Evolutionary conservation across 1,284 basidiomycete species (phyloP).

Genomic region (Pseudozyma pruni): DNA sequence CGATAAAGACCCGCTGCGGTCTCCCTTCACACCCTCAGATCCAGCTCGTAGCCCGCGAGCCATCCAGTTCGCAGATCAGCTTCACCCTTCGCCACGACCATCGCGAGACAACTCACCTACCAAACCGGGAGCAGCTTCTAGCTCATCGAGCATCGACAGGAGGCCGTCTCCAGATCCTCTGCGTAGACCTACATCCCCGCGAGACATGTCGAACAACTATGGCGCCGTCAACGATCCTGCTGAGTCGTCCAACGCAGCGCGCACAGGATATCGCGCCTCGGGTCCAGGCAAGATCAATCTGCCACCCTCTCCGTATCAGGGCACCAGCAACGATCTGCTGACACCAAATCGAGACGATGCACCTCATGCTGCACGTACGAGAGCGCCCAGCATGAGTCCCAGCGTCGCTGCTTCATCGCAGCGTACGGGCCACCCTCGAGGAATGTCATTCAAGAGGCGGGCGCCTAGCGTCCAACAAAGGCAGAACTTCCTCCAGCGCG

Average conservation of each 20-base stretch:
- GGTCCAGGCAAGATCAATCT: conserved; percentile 42
- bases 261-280: conserved; percentile 30
- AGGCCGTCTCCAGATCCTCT: conserved; percentile 30
- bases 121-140: conserved; percentile 4
- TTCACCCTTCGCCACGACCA: conserved; percentile 9
- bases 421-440: conserved; percentile 8
- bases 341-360: conserved; percentile 17
- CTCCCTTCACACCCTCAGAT: conserved; percentile 20
- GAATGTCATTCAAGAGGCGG: conserved; percentile 49
- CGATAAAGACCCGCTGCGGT: conserved; percentile 37
- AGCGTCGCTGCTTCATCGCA: conserved; percentile 28
- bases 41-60: conserved; percentile 35
- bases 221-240: conserved; percentile 19
- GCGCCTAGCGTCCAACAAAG: conserved; percentile 28
- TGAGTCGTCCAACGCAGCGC: not conserved
- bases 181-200: conserved; percentile 15
- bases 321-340: conserved; percentile 10
- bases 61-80: conserved; percentile 40
- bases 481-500: conserved; percentile 46
- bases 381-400: conserved; percentile 26
- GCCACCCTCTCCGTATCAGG: conserved; percentile 31
- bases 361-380: conserved; percentile 1
- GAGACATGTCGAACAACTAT: conserved; percentile 27
- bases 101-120: conserved; percentile 27
- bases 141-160: conserved; percentile 5